Conservation (phyloP, 805 yeast genomes). For the Debaryomyces hansenii region DNA sequence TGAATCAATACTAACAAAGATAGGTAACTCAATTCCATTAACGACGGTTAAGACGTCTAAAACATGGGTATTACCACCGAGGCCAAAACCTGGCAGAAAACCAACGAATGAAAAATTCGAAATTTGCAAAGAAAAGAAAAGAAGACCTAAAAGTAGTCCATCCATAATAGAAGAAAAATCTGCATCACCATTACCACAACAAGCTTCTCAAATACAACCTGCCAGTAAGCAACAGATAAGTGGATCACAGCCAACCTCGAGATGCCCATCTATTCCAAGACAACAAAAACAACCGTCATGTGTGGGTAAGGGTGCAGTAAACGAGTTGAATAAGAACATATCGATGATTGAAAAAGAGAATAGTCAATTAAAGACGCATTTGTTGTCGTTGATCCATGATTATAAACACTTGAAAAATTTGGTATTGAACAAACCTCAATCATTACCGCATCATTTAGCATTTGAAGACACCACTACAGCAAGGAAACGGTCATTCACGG, state of each 20-base stretch:
- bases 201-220: background rate
- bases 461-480: conserved; percentile 7
- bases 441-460: conserved; percentile 4
- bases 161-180: background rate
- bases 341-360: conserved; percentile 31
- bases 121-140: background rate
- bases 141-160: background rate
- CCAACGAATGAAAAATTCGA: conserved; percentile 1
- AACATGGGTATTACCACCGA: conserved; percentile 70
- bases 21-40: conserved; percentile 5
- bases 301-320: background rate
- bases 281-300: background rate
- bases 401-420: conserved; percentile 35
- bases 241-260: background rate
- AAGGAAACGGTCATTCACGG: conserved; percentile 19
- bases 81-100: conserved; percentile 53
- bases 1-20: conserved; percentile 1
- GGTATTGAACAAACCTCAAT: conserved; percentile 20
- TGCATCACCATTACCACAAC: background rate
- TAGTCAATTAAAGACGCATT: conserved; percentile 30
- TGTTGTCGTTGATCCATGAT: conserved; percentile 39
- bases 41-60: conserved; percentile 56
- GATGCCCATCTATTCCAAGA: background rate
- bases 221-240: background rate
- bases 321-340: conserved; percentile 7